Evolutionary conservation across 345 rosid species (phyloP).

Genomic region (Syzygium grande): DNA sequence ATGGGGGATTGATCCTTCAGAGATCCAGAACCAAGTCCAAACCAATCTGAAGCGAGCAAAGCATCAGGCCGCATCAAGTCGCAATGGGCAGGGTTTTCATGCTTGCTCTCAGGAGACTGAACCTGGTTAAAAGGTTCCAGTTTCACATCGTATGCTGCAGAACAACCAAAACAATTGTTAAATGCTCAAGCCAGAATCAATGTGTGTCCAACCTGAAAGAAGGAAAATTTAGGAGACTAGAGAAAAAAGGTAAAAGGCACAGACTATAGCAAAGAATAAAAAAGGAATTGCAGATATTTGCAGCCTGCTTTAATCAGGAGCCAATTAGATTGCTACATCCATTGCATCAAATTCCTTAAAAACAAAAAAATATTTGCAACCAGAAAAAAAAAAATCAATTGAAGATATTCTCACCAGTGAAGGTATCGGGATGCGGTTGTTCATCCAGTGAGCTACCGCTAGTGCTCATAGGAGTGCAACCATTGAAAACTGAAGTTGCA

Average conservation of each 20-base stretch:
- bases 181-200: neutral
- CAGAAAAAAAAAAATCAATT: neutral
- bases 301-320: conserved; percentile 1
- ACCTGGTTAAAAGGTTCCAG: conserved; percentile 25
- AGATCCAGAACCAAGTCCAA: conserved; percentile 45
- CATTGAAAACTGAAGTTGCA: conserved; percentile 51
- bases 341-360: neutral
- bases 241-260: neutral
- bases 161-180: neutral
- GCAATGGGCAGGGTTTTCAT: conserved; percentile 12
- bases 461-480: conserved; percentile 43
- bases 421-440: conserved; percentile 22
- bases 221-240: neutral
- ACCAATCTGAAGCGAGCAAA: conserved; percentile 69
- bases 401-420: conserved; percentile 35
- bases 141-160: conserved; percentile 35
- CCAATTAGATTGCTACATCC: neutral
- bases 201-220: neutral
- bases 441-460: conserved; percentile 61
- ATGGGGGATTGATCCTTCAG: conserved; percentile 44
- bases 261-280: neutral
- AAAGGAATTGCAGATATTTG: conserved; percentile 5
- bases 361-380: neutral
- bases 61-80: conserved; percentile 50
- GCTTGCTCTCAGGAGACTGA: conserved; percentile 28